phyloP scores from a whole-genome alignment of 2,329 filamentous ascomycete genomes.

The Pseudonectria buxi region DNA sequence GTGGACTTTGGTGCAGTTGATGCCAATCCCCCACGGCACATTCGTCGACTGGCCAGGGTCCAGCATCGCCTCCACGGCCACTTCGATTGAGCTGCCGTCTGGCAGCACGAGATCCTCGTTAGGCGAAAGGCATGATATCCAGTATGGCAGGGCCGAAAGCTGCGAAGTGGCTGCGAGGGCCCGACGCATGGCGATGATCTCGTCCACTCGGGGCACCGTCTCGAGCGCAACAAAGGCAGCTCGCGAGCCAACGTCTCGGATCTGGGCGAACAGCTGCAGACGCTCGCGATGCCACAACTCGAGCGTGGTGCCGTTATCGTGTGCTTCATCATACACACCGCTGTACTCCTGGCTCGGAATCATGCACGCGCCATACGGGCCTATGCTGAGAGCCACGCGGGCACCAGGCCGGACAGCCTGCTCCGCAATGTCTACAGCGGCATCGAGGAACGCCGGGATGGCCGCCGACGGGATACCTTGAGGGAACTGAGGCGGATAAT shows the following conservation, averaged over 20 bases:
- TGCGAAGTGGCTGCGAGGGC: conserved; percentile 27
- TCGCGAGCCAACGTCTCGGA: conserved; percentile 31
- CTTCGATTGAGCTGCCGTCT: conserved; percentile 42
- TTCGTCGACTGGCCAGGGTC: conserved; percentile 14
- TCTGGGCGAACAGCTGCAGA: conserved; percentile 41
- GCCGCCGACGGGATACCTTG: conserved; percentile 34
- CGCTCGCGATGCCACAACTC: conserved; percentile 51
- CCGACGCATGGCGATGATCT: conserved; percentile 51
- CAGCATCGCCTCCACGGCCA: conserved; percentile 33
- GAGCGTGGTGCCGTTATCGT: conserved; percentile 38
- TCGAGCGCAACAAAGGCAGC: conserved; percentile 56
- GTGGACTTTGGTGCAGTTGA: conserved; percentile 63
- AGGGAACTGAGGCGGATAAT: conserved; percentile 30
- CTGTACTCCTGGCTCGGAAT: conserved; percentile 59
- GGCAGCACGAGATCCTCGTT: conserved; percentile 46
- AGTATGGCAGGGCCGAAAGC: conserved; percentile 38
- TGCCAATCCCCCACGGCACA: conserved; percentile 55
- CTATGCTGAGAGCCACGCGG: conserved; percentile 51
- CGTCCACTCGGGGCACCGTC: conserved; percentile 57
- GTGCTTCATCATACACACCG: conserved; percentile 49
- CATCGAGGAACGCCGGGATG: conserved; percentile 36
- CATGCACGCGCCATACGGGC: conserved; percentile 63
- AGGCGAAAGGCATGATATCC: conserved; percentile 59
- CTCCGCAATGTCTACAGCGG: conserved; percentile 38
- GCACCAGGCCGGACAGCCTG: conserved; percentile 24